phyloP scores from a whole-genome alignment of 495 filamentous ascomycete genomes.

The Penicillium nucicola region DNA sequence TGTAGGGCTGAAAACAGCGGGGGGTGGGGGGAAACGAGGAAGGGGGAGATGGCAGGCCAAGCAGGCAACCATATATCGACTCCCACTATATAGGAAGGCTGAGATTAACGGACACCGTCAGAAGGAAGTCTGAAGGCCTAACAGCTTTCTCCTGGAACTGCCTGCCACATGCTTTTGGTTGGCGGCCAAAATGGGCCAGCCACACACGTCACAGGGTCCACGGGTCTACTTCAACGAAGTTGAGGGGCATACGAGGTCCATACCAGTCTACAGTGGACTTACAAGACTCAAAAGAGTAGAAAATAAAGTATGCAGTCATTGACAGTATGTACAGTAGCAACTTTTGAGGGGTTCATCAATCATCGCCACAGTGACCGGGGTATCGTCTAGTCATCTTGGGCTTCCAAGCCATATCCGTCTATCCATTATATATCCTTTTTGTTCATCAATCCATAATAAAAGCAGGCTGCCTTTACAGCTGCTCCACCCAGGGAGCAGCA shows the following conservation, averaged over 20 bases:
- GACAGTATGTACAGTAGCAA: constrained; percentile 31
- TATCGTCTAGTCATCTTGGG: constrained; percentile 44
- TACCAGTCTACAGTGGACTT: too few species aligned
- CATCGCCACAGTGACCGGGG: constrained; percentile 34
- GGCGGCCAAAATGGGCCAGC: background rate
- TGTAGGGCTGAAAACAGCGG: background rate
- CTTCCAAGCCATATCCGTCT: constrained; percentile 30
- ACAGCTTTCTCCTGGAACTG: background rate
- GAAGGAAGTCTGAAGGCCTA: background rate
- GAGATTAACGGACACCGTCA: background rate
- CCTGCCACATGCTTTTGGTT: too few species aligned
- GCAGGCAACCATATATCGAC: constrained; percentile 10
- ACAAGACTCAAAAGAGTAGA: background rate
- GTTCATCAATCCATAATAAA: constrained; percentile 20
- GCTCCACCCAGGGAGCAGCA: constrained; percentile 42
- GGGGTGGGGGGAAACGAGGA: background rate
- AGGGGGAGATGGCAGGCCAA: background rate
- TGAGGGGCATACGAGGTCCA: background rate
- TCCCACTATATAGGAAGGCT: background rate
- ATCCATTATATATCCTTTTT: constrained; percentile 35
- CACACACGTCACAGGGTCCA: constrained; percentile 15
- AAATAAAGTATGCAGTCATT: constrained; percentile 17
- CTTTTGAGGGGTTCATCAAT: constrained; percentile 33
- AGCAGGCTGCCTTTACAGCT: constrained; percentile 30
- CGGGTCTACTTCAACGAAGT: constrained; percentile 5